A percentile compares a stretch with the other conserved stretches of the same genome.
These are phyloP conservation scores for Cymbomonas tetramitiformis DNA, from an alignment of 139 green algal species.

Conservation along the genomic window DNA sequence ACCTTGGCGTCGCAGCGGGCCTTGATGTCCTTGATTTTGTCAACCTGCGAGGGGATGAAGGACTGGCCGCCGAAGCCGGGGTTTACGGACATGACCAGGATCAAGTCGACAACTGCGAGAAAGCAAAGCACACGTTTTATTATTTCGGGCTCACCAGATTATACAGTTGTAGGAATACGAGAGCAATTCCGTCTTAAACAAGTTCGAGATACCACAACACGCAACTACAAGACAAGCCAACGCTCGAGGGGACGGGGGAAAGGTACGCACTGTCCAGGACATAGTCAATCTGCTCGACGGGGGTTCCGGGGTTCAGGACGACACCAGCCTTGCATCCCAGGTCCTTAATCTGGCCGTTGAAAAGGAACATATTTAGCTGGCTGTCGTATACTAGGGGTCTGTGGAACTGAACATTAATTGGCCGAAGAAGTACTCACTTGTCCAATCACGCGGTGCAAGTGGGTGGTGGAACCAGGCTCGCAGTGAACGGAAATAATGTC, in stretches of 20 bases:
- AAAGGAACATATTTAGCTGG: neutral
- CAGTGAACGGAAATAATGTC: constrained; percentile 95
- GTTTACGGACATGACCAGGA: constrained; percentile 98
- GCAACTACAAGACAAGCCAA: no score
- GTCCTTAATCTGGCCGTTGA: constrained; percentile 90
- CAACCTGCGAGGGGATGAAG: constrained; percentile 84
- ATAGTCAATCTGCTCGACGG: constrained; percentile 69
- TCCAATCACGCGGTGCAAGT: constrained; percentile 82
- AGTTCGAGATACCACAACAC: no score
- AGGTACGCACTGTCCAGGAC: constrained; percentile 67
- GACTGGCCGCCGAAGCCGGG: constrained; percentile 94
- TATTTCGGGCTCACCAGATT: no score
- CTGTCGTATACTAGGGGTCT: neutral
- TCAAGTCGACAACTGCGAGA: constrained; percentile 80
- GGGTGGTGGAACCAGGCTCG: constrained; percentile 78
- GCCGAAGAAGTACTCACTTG: constrained; percentile 51
- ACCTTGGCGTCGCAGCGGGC: constrained; percentile 57
- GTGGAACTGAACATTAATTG: constrained; percentile 3
- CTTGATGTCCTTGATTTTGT: constrained; percentile 78
- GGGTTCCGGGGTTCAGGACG: constrained; percentile 92
- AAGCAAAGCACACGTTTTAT: no score
- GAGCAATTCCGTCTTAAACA: no score
- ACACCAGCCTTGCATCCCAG: constrained; percentile 86
- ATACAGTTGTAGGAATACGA: no score
- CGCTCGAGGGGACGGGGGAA: no score